Conservation (phyloP, 2,329 filamentous ascomycete species). For the Penicillium glabrum region DNA sequence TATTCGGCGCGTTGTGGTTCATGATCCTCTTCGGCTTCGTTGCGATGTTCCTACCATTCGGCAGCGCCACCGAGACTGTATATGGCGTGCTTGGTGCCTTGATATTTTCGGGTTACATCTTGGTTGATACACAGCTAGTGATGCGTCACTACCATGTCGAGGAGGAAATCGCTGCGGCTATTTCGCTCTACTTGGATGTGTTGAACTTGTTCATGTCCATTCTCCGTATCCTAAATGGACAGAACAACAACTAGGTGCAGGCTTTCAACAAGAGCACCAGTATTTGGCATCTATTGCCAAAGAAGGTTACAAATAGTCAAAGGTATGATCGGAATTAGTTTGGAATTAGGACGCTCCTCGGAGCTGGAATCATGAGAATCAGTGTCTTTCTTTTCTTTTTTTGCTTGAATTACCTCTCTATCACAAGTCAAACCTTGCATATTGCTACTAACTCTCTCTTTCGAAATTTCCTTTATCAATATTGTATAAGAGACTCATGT, state of each 20-base stretch:
- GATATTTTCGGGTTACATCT: conserved; percentile 90
- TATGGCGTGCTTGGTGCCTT: conserved; percentile 81
- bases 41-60: conserved; percentile 82
- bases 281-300: neutral
- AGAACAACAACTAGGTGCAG: conserved; percentile 75
- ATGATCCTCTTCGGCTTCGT: conserved; percentile 92
- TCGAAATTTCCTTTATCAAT: too few species aligned
- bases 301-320: neutral
- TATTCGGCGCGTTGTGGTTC: conserved; percentile 88
- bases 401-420: neutral
- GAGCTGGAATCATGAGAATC: conserved; percentile 1
- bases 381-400: neutral
- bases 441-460: too few species aligned
- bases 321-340: neutral
- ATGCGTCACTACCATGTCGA: conserved; percentile 96
- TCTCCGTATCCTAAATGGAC: conserved; percentile 91
- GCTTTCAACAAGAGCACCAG: neutral
- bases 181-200: conserved; percentile 92
- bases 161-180: conserved; percentile 93
- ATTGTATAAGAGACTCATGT: too few species aligned
- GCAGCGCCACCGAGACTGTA: conserved; percentile 75
- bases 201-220: conserved; percentile 98
- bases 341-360: conserved; percentile 3
- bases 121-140: conserved; percentile 94
- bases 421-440: too few species aligned